phyloP scores from a whole-genome alignment of 176 grass and related monocot species.

The Ensete ventricosum region DNA sequence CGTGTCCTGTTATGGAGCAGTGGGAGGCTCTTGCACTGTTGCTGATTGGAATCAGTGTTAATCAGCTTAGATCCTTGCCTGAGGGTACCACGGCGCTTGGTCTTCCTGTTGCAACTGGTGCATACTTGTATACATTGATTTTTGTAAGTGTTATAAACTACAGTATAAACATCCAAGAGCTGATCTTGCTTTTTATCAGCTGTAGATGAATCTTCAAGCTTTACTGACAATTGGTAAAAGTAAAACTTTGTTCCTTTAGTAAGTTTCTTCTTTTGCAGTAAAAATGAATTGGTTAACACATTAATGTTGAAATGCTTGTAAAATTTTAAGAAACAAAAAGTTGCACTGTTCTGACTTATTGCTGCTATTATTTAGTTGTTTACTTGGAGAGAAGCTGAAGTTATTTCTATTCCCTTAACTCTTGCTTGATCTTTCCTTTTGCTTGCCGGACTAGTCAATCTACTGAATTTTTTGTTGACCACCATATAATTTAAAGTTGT shows the following conservation, averaged over 20 bases:
- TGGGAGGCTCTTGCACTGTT: conserved; percentile 95
- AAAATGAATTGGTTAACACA: background rate
- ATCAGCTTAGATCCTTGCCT: conserved; percentile 81
- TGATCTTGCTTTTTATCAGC: background rate
- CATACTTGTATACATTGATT: conserved; percentile 81
- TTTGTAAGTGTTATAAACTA: conserved; percentile 63
- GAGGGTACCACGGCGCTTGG: conserved; percentile 74
- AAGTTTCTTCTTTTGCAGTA: background rate
- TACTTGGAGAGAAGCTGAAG: background rate
- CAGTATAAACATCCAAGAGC: background rate
- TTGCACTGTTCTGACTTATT: background rate
- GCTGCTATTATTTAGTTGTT: background rate
- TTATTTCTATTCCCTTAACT: background rate
- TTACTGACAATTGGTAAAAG: background rate
- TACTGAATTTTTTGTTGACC: background rate
- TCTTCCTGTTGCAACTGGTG: conserved; percentile 76
- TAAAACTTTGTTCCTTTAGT: background rate
- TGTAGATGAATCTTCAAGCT: background rate
- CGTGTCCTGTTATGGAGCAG: conserved; percentile 32
- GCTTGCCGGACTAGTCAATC: background rate
- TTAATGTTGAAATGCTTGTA: background rate
- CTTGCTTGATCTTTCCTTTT: background rate
- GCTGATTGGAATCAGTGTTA: conserved; percentile 94
- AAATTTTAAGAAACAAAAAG: background rate
- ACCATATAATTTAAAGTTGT: background rate